A percentile compares a stretch with the other conserved stretches of the same genome.
phyloP scores from a whole-genome alignment of 176 grass and related monocot species.

The Aegilops speltoides region DNA sequence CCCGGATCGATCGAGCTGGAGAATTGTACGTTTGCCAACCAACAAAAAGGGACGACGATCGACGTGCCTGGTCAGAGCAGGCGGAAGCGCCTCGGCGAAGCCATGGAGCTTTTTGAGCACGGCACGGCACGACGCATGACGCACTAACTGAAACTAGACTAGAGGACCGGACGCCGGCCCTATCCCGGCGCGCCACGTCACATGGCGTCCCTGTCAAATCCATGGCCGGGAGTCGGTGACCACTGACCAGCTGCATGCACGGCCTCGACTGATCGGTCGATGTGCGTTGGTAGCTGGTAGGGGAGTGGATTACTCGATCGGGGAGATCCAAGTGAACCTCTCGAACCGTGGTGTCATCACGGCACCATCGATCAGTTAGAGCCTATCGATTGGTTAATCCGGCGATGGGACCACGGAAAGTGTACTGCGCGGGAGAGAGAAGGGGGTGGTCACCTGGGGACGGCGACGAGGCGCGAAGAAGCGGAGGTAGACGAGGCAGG shows the following conservation, averaged over 20 bases:
- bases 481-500: constrained; percentile 43
- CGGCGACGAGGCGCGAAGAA: constrained; percentile 23
- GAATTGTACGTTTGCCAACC: neutral
- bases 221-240: neutral
- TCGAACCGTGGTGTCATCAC: too few species aligned
- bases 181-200: neutral
- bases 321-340: neutral
- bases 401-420: neutral
- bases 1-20: neutral
- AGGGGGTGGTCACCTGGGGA: constrained; percentile 19
- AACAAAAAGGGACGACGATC: neutral
- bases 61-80: neutral
- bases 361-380: too few species aligned
- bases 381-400: neutral
- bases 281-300: neutral
- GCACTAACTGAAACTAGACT: neutral
- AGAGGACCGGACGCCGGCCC: neutral
- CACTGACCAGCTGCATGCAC: neutral
- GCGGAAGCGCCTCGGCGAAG: neutral
- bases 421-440: too few species aligned
- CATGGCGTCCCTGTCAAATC: neutral
- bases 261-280: neutral
- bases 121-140: neutral
- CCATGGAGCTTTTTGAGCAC: neutral
- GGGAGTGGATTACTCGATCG: neutral